Evolutionary conservation across 805 yeast species (phyloP).

Genomic region (Teunomyces aglyptinius): DNA sequence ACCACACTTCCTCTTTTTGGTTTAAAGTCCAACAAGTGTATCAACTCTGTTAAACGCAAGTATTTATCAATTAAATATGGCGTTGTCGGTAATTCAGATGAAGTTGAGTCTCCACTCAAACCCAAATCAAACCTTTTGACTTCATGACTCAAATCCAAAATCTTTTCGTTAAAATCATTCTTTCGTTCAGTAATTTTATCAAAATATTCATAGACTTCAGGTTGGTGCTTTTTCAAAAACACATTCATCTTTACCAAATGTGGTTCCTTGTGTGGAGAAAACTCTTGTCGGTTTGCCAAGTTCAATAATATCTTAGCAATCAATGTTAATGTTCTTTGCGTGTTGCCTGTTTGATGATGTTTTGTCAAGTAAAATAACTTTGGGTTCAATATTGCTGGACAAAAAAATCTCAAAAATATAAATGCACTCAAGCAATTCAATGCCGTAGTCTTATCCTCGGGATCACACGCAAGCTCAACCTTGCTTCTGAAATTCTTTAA

Average conservation of each 20-base stretch:
- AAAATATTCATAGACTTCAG: slow-evolving; percentile 64
- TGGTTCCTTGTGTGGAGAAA: slow-evolving; percentile 81
- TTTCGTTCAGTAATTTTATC: slow-evolving; percentile 70
- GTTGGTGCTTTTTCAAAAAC: slow-evolving; percentile 58
- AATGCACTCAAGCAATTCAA: slow-evolving; percentile 81
- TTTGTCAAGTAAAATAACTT: slow-evolving; percentile 73
- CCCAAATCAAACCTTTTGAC: slow-evolving; percentile 57
- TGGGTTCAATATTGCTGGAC: slow-evolving; percentile 92
- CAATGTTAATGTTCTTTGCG: slow-evolving; percentile 76
- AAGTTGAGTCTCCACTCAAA: slow-evolving; percentile 47
- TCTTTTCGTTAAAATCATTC: slow-evolving; percentile 60
- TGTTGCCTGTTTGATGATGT: slow-evolving; percentile 65
- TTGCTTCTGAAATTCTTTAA: slow-evolving; percentile 61
- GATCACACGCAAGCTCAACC: slow-evolving; percentile 61
- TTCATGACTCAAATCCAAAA: slow-evolving; percentile 54
- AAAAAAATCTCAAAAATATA: slow-evolving; percentile 66
- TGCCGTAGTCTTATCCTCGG: slow-evolving; percentile 51
- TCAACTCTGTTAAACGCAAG: slow-evolving; percentile 57
- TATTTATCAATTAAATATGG: slow-evolving; percentile 70
- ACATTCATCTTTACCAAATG: slow-evolving; percentile 68
- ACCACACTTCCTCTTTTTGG: slow-evolving; percentile 5
- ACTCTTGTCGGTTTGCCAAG: slow-evolving; percentile 70
- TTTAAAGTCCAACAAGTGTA: slow-evolving; percentile 40
- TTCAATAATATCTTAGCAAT: slow-evolving; percentile 78
- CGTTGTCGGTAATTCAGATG: slow-evolving; percentile 62